These are phyloP conservation scores for Rhodomyrtus tomentosa DNA, from an alignment of 345 rosid species.

Conservation along the genomic window DNA sequence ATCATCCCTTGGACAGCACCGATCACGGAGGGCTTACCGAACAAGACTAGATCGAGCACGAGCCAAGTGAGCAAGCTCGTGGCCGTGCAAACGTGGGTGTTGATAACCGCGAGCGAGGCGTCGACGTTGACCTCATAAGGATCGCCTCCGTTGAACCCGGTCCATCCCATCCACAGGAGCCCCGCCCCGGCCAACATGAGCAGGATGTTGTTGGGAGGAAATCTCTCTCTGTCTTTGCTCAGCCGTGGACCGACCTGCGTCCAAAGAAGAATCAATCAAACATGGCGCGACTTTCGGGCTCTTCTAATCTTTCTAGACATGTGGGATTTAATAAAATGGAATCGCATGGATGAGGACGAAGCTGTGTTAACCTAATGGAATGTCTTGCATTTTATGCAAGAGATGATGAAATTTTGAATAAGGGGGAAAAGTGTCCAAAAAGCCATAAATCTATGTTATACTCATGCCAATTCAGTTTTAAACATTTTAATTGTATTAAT, in stretches of 20 bases:
- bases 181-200: slow-evolving; percentile 43
- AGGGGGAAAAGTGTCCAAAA: no score
- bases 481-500: no score
- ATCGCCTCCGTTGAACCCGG: slow-evolving; percentile 52
- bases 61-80: slow-evolving; percentile 40
- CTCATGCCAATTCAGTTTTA: no score
- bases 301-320: not conserved
- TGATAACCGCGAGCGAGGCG: slow-evolving; percentile 33
- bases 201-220: slow-evolving; percentile 39
- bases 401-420: not conserved
- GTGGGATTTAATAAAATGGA: not conserved
- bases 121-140: slow-evolving; percentile 18
- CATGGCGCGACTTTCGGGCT: not conserved
- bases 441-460: no score
- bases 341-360: no score
- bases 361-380: not conserved
- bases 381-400: not conserved
- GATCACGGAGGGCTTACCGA: slow-evolving; percentile 32
- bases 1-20: slow-evolving; percentile 52
- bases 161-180: slow-evolving; percentile 47
- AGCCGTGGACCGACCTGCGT: slow-evolving; percentile 35
- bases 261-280: not conserved
- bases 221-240: slow-evolving; percentile 32
- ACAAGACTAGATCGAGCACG: slow-evolving; percentile 16
- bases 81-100: slow-evolving; percentile 42